Base-by-base conservation (phyloP, 2,329 filamentous ascomycete species). In the Lecanosticta acicola region DNA sequence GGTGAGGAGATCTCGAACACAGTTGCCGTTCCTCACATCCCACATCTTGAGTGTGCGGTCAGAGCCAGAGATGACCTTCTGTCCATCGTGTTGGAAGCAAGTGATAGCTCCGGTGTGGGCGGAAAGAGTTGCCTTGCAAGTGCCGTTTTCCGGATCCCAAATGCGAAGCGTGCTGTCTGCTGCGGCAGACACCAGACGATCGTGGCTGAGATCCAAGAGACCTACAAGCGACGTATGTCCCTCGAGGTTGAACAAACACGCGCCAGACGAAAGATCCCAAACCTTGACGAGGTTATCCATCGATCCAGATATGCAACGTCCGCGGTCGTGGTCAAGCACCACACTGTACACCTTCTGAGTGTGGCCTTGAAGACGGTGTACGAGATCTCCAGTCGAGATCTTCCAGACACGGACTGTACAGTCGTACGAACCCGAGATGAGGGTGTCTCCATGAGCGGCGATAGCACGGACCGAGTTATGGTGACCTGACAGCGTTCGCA, bases 271-370 rank as follows among this genome's bases (percentile, higher is more conserved):
- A 11, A 98, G 76, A 49, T 91, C 93, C 93, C 93, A 98, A 10
- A 98, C 91, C 69, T 96, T 97, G 63, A 98, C 93, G 54, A 90
- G 78, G 52, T 93, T 95, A 66, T 98, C 93, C 93, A 98, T 98
- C 4, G 90, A 95, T 10, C 93, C 93, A 53, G 90, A 96, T 53
- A 98, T 97, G 68, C 93, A 98, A 33, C 91, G 85, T 61, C 94
- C 94, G 48, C 93, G 85, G 59, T 85, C 83, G 56, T 89, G 85
- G 61, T 98, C 93, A 17, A 97, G 73, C 7, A 98, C 93, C 7
- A 98, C 93, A 50, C 90, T 96, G 66, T 98, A 98, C 0, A 98
- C 93, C 66, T 98, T 97, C 64, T 91, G 83, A 0, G 80, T 79
- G 64, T 98, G 93, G 1, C 93, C 93, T 50, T 85, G 81, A 3